Evolutionary conservation across 768 basidiomycete species (phyloP), one percentile per base, ranked within the genome.

Genomic region (Butyriboletus loyo): DNA sequence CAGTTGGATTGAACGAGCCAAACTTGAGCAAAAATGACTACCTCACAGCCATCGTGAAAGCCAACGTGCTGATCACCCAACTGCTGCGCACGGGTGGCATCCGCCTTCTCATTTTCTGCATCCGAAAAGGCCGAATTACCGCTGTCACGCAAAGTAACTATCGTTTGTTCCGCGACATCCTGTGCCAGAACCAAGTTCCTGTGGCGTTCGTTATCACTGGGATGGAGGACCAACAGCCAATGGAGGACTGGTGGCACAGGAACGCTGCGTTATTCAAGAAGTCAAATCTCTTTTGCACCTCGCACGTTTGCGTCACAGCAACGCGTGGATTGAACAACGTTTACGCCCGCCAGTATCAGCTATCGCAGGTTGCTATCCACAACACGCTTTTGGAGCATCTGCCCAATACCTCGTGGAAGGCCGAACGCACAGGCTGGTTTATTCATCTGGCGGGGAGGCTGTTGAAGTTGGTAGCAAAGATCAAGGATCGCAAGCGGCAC

Each of bases 241-340:
- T 71, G 71, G 69, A 72, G 30, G 22, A 11, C 0, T 71, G 69
- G 69, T 71, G 69, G 71, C 7, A 3, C 7, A 51, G 58, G 49
- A 77, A 77, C 34, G 55, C 64, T 13, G 38, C 37, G 9, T 10
- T 22, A 0, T 77, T 77, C 52, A 30, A 47, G 35, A 44, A 10
- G 36, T 54, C 48, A 24, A 47, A 52, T 5, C 60, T 55, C 40
- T 44, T 25, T 1, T 63, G 70, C 5, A 46, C 52, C 8, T 70
- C 69, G n/a, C 68, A 73, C 22, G 76, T 64, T 0, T 77, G 77
- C 47, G 62, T 77, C 51, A 74, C 73, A 0, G 67, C 72, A 5
- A 72, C 51, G 19, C 53, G 51, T 17, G 66, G 73, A 7, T 42
- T 53, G 21, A 44, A 61, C 0, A 34, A 54, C 39, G 59, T 52